These are phyloP conservation scores for Inga laurina DNA, from an alignment of 306 rosid species.

Conservation along the genomic window DNA sequence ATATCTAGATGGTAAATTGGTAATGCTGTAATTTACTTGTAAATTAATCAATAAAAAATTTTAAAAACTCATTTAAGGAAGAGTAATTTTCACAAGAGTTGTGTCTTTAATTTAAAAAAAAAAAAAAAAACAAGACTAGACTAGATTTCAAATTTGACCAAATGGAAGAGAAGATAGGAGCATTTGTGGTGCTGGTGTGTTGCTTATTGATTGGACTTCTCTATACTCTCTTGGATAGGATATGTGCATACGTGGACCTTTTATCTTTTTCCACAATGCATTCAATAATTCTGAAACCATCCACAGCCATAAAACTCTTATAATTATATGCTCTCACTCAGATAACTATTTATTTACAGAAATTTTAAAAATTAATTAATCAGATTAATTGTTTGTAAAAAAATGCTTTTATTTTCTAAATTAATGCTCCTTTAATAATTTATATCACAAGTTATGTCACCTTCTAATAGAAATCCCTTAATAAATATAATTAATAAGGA, in stretches of 20 bases:
- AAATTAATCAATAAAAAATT: neutral
- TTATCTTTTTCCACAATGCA: neutral
- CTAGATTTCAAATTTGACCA: neutral
- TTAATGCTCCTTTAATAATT: no score
- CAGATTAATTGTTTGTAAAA: no score
- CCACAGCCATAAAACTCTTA: neutral
- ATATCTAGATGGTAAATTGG: neutral
- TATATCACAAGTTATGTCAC: no score
- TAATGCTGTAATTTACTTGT: no score
- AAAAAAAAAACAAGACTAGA: neutral
- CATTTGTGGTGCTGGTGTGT: neutral
- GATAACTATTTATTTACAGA: no score
- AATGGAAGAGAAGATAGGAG: neutral
- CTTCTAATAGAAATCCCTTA: no score
- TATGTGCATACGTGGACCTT: constrained; percentile 13
- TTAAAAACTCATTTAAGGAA: neutral
- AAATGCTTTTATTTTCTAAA: no score
- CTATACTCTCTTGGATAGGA: constrained; percentile 24
- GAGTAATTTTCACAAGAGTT: neutral
- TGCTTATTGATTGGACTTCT: constrained; percentile 19
- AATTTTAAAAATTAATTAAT: no score
- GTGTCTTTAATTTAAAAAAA: neutral
- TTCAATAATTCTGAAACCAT: neutral
- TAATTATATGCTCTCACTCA: neutral
- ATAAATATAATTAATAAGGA: no score